These are phyloP conservation scores for Hyphopichia buzzinii DNA, from an alignment of 1,139 yeast species.

Conservation along the genomic window DNA sequence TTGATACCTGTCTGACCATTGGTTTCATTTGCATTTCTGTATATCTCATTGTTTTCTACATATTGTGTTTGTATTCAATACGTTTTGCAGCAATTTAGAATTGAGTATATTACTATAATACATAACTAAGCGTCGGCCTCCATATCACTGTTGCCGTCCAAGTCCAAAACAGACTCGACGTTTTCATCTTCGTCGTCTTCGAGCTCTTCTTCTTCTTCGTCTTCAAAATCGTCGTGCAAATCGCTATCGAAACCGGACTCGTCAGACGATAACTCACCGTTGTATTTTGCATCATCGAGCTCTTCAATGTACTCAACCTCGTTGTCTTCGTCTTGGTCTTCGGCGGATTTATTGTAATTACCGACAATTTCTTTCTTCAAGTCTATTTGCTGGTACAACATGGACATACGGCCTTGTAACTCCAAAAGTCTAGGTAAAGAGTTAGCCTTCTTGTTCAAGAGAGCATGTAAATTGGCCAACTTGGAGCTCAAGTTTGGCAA, in stretches of 20 bases:
- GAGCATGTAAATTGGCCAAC: slow-evolving; percentile 74
- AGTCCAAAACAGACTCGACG: slow-evolving; percentile 20
- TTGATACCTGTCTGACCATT: too few relatives aligned
- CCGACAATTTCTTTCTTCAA: slow-evolving; percentile 55
- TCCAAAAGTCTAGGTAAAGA: slow-evolving; percentile 78
- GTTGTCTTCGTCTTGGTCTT: slow-evolving; percentile 25
- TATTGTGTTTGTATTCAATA: too few relatives aligned
- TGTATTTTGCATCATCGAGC: slow-evolving; percentile 30
- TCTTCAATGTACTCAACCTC: slow-evolving; percentile 42
- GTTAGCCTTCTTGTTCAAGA: slow-evolving; percentile 69
- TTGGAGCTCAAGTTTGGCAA: slow-evolving; percentile 68
- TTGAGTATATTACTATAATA: too few relatives aligned
- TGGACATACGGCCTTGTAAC: slow-evolving; percentile 76
- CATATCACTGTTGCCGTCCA: slow-evolving; percentile 26
- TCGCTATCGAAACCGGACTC: slow-evolving; percentile 13
- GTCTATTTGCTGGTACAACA: slow-evolving; percentile 67
- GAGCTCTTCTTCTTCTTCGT: slow-evolving; percentile 15
- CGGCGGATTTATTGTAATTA: slow-evolving; percentile 15
- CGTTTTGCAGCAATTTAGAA: too few relatives aligned
- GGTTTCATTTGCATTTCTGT: too few relatives aligned
- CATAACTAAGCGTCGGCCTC: too few relatives aligned
- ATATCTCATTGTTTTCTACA: too few relatives aligned
- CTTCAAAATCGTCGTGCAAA: slow-evolving; percentile 14
- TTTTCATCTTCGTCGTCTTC: slow-evolving; percentile 18
- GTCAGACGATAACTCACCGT: slow-evolving; percentile 19